These are phyloP conservation scores for Aureobasidium pullulans DNA, from an alignment of 2,329 filamentous ascomycete species.

Conservation along the genomic window DNA sequence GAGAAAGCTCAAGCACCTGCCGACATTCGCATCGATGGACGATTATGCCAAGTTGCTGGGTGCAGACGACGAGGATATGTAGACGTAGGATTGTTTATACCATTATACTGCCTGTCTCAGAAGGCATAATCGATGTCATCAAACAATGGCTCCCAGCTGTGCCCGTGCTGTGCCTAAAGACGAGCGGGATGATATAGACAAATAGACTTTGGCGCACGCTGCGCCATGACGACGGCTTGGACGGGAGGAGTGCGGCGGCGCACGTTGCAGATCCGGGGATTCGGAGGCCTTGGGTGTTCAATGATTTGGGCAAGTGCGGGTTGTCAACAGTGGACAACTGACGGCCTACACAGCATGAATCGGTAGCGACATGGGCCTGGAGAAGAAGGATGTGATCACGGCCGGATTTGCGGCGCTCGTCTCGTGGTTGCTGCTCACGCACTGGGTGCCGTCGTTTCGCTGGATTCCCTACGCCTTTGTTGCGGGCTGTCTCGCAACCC, in stretches of 20 bases:
- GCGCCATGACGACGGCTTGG: background rate
- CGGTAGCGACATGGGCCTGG: slow-evolving; percentile 52
- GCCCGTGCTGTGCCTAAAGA: background rate
- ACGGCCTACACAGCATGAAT: background rate
- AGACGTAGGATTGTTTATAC: slow-evolving; percentile 9
- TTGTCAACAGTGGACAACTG: slow-evolving; percentile 7
- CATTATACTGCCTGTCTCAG: background rate
- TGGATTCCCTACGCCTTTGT: slow-evolving; percentile 81
- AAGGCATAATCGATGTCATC: background rate
- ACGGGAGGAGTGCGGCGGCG: background rate
- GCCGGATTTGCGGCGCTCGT: slow-evolving; percentile 65
- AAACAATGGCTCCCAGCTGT: background rate
- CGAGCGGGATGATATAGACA: background rate
- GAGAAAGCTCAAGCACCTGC: slow-evolving; percentile 80
- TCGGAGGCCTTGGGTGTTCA: background rate
- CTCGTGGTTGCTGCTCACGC: slow-evolving; percentile 78
- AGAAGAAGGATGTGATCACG: slow-evolving; percentile 63
- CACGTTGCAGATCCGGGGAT: slow-evolving; percentile 8
- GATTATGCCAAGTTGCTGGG: slow-evolving; percentile 69
- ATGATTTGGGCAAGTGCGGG: background rate
- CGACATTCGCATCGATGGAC: slow-evolving; percentile 86
- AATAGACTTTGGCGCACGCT: background rate
- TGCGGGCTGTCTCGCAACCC: slow-evolving; percentile 53
- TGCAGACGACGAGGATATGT: slow-evolving; percentile 12
- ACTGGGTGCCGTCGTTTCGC: slow-evolving; percentile 75